A percentile compares a stretch with the other conserved stretches of the same genome.
These are phyloP conservation scores for Marasmius fiardii DNA, from an alignment of 1,284 basidiomycete genomes.

Conservation along the genomic window DNA sequence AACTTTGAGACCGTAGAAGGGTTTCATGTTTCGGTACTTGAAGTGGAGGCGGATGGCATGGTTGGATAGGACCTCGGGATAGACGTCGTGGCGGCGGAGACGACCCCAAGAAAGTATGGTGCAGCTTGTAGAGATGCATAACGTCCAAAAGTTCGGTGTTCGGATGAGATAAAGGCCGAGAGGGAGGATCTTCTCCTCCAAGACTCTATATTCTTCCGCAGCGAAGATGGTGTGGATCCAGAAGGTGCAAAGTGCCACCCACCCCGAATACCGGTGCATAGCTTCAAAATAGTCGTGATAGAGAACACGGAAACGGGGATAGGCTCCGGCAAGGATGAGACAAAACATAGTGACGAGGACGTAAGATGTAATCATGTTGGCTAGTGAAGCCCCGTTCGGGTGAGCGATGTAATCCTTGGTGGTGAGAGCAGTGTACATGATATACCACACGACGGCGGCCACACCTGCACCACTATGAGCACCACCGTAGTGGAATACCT, in stretches of 20 bases:
- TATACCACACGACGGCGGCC: constrained; percentile 30
- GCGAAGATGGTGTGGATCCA: constrained; percentile 24
- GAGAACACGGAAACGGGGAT: constrained; percentile 26
- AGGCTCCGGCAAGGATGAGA: constrained; percentile 27
- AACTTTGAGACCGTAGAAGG: constrained; percentile 29
- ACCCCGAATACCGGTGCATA: constrained; percentile 29
- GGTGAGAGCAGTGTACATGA: constrained; percentile 27
- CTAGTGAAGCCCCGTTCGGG: constrained; percentile 17
- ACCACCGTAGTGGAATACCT: constrained; percentile 33
- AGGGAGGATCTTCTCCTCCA: constrained; percentile 16
- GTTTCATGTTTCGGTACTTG: constrained; percentile 27
- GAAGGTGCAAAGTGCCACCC: constrained; percentile 28
- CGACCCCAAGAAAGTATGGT: constrained; percentile 32
- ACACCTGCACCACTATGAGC: constrained; percentile 31
- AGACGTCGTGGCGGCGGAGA: constrained; percentile 22
- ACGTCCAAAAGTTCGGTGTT: constrained; percentile 31
- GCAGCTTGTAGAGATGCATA: constrained; percentile 28
- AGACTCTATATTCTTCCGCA: constrained; percentile 11
- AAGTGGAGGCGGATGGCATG: constrained; percentile 34
- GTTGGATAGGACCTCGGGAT: constrained; percentile 28
- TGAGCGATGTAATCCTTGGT: constrained; percentile 25
- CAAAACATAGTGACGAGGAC: constrained; percentile 26
- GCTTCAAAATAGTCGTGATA: constrained; percentile 33
- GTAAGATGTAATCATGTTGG: constrained; percentile 22
- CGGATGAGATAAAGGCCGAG: constrained; percentile 22